Evolutionary conservation across 1,139 yeast species (phyloP), one percentile per base, ranked within the genome.

Genomic region (Geotrichum macrosporum): DNA sequence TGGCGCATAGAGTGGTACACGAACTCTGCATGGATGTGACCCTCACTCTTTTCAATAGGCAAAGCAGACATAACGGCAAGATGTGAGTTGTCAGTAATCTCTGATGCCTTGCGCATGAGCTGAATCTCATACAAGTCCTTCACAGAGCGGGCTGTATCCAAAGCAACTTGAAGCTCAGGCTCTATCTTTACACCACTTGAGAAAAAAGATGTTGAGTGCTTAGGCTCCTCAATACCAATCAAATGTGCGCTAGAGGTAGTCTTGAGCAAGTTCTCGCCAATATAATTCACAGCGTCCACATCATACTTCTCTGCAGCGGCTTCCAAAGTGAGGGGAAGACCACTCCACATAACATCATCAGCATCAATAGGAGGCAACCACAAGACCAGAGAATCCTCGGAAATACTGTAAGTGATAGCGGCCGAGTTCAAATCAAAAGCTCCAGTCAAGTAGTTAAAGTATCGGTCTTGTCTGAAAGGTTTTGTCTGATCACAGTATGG

Each of bases 311-410:
- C 62, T 41, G 65, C 50, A 0, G 96, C 96, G 19, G 82, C 80
- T 45, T 81, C 80, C n/a, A 73, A 58, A 34, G 78, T 70, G 46
- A 86, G 55, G 1, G 98, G 97, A 66, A 83, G 63, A 0, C 98
- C 98, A 49, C 94, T 81, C 97, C 98, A 92, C 89, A 92, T 84
- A 41, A 92, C 85, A 62, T 86, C 96, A 40, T 92, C 97, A 44
- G 76, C 69, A 62, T 88, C 95, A 41, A 89, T 73, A 50, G 84
- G 76, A 2, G 97, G 96, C 46, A 92, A 71, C 61, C 84, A 89
- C 39, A 89, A 69, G 0, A 80, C 78, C 55, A 87, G 72, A 47
- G 76, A 71, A 47, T 83, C 87, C 16, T 65, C 56, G 3, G 59
- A 59, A 22, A 81, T 63, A 39, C 78, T 70, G 60, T 77, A 92